Conservation (phyloP, 345 rosid genomes). For the Aethionema arabicum region DNA sequence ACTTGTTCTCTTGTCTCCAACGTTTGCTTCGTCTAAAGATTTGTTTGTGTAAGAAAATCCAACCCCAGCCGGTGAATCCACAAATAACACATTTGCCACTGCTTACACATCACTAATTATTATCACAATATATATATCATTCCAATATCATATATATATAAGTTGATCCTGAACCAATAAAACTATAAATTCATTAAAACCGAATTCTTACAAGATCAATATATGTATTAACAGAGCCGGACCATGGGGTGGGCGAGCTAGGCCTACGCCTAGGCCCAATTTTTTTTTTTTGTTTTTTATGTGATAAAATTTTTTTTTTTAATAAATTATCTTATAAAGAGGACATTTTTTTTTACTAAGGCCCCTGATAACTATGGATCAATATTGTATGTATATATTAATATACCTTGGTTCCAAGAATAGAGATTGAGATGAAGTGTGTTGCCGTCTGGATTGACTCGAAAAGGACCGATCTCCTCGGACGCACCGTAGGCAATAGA, state of each 20-base stretch:
- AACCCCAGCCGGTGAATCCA: slow-evolving; percentile 92
- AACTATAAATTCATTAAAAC: too few relatives aligned
- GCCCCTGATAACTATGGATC: too few relatives aligned
- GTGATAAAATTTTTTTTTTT: too few relatives aligned
- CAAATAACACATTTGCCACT: slow-evolving; percentile 80
- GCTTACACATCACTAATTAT: slow-evolving; percentile 3
- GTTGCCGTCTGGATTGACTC: slow-evolving; percentile 58
- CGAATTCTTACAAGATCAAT: too few relatives aligned
- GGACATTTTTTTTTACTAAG: too few relatives aligned
- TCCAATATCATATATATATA: not conserved
- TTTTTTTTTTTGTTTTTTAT: too few relatives aligned
- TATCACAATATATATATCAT: not conserved
- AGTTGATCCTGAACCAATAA: too few relatives aligned
- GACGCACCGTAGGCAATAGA: slow-evolving; percentile 85
- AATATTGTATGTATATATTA: too few relatives aligned
- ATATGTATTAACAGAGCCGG: too few relatives aligned
- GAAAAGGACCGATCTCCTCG: slow-evolving; percentile 93
- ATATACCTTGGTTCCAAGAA: slow-evolving; percentile 77
- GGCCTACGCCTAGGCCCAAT: too few relatives aligned
- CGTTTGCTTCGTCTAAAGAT: slow-evolving; percentile 46
- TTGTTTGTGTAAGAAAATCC: slow-evolving; percentile 82
- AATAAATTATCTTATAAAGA: too few relatives aligned
- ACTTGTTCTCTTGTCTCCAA: slow-evolving; percentile 91
- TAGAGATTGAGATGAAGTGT: slow-evolving; percentile 49
- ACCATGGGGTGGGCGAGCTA: too few relatives aligned